A percentile compares a stretch with the other conserved stretches of the same genome.
These are phyloP conservation scores for Tephrocybe rancida DNA, from an alignment of 768 basidiomycete genomes.

Conservation along the genomic window DNA sequence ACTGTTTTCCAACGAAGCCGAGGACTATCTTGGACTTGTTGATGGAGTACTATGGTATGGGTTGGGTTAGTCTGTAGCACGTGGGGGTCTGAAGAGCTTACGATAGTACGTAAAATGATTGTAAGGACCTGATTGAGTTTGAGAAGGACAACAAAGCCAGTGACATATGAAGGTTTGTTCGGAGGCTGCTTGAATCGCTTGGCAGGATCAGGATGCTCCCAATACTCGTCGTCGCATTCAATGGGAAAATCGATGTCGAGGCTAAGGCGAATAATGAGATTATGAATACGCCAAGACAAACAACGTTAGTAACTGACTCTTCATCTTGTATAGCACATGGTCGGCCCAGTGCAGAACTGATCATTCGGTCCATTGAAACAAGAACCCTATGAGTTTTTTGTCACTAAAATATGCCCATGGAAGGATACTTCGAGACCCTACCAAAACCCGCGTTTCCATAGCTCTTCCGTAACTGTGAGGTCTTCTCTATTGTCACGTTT, in stretches of 20 bases:
- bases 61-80: conserved; percentile 66
- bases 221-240: conserved; percentile 75
- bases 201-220: conserved; percentile 61
- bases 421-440: conserved; percentile 18
- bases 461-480: conserved; percentile 61
- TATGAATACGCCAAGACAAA: neutral
- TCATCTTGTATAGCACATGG: conserved; percentile 82
- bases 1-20: conserved; percentile 61
- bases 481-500: conserved; percentile 29
- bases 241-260: conserved; percentile 74
- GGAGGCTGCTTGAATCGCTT: conserved; percentile 72
- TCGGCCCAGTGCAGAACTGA: conserved; percentile 62
- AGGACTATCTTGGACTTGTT: conserved; percentile 70
- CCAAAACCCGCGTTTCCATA: conserved; percentile 78
- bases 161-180: conserved; percentile 55
- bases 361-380: conserved; percentile 51
- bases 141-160: conserved; percentile 57
- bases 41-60: conserved; percentile 94
- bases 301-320: conserved; percentile 50
- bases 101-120: conserved; percentile 65
- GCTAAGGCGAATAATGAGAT: conserved; percentile 37
- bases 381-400: conserved; percentile 45
- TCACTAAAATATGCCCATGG: neutral
- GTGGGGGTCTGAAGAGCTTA: conserved; percentile 29
- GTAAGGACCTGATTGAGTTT: conserved; percentile 67